Percentiles rank a stretch among this genome's conserved stretches.
These are phyloP conservation scores for Penicillium sp. DNA, from an alignment of 2,329 filamentous ascomycete species.

Conservation along the genomic window DNA sequence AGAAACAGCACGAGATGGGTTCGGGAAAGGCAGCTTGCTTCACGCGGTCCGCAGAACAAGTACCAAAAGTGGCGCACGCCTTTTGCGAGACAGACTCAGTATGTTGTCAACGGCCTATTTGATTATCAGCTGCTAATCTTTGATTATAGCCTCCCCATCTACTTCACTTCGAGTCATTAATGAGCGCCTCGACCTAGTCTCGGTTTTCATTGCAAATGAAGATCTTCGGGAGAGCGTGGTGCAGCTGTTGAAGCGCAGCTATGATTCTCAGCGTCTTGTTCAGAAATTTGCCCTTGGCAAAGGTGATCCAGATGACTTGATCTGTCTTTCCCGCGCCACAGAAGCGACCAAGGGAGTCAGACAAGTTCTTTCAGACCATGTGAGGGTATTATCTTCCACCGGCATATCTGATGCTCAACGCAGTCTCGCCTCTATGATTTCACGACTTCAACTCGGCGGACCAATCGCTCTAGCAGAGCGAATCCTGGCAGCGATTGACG, in stretches of 20 bases:
- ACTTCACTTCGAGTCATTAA: slow-evolving; percentile 78
- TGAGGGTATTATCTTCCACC: slow-evolving; percentile 2
- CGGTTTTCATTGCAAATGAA: slow-evolving; percentile 63
- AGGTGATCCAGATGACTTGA: slow-evolving; percentile 85
- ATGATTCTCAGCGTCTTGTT: slow-evolving; percentile 82
- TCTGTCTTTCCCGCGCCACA: slow-evolving; percentile 78
- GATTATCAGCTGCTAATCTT: slow-evolving; percentile 11
- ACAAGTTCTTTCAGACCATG: slow-evolving; percentile 28
- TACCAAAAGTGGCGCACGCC: slow-evolving; percentile 81
- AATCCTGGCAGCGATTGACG: slow-evolving; percentile 79
- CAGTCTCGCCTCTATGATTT: slow-evolving; percentile 30
- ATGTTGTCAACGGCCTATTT: slow-evolving; percentile 21
- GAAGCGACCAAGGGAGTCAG: slow-evolving; percentile 64
- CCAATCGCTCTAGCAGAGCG: slow-evolving; percentile 64
- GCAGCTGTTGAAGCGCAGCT: slow-evolving; percentile 65
- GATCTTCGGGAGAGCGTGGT: slow-evolving; percentile 66
- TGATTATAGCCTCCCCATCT: slow-evolving; percentile 64
- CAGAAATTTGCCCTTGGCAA: slow-evolving; percentile 91
- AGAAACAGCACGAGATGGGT: slow-evolving; percentile 74
- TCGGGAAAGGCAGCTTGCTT: slow-evolving; percentile 75
- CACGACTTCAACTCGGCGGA: slow-evolving; percentile 51
- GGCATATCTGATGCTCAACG: slow-evolving; percentile 9
- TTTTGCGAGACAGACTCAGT: slow-evolving; percentile 81
- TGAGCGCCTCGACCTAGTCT: slow-evolving; percentile 73
- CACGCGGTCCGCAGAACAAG: slow-evolving; percentile 86